These are phyloP conservation scores for Orychophragmus violaceus DNA, from an alignment of 345 rosid genomes.

Conservation along the genomic window DNA sequence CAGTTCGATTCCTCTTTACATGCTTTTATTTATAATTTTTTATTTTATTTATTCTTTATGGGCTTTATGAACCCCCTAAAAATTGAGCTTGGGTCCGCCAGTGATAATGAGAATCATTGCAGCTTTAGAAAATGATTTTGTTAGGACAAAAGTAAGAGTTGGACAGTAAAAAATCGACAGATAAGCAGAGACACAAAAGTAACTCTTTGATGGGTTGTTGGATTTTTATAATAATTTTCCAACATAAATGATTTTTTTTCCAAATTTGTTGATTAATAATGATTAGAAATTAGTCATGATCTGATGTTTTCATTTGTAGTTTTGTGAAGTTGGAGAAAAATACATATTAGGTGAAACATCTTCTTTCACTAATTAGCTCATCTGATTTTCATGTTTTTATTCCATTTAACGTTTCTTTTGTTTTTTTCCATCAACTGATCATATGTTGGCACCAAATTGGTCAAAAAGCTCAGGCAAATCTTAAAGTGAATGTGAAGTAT, in stretches of 20 bases:
- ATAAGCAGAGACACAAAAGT: conserved; percentile 1
- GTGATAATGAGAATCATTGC: neutral
- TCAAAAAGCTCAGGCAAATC: conserved; percentile 28
- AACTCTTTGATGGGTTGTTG: conserved; percentile 17
- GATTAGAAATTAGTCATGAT: neutral
- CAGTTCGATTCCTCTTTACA: too few relatives aligned
- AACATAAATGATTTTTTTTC: conserved; percentile 9
- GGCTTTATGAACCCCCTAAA: too few relatives aligned
- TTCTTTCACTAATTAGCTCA: conserved; percentile 11
- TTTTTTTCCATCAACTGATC: conserved; percentile 21
- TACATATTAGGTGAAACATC: conserved; percentile 24
- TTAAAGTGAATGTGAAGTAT: neutral
- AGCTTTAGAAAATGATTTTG: conserved; percentile 5
- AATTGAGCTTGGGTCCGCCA: too few relatives aligned
- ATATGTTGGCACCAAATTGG: conserved; percentile 16
- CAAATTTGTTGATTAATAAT: neutral
- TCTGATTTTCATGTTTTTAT: neutral
- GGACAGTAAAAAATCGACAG: conserved; percentile 13
- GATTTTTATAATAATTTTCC: neutral
- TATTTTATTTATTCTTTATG: too few relatives aligned
- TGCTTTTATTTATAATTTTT: too few relatives aligned
- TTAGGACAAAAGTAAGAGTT: neutral
- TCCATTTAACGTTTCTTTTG: neutral
- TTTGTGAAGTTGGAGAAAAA: conserved; percentile 8
- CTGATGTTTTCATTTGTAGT: conserved; percentile 6